Conservation (phyloP, 73 alveolate genomes). For the Paramecium sexaurelia region DNA sequence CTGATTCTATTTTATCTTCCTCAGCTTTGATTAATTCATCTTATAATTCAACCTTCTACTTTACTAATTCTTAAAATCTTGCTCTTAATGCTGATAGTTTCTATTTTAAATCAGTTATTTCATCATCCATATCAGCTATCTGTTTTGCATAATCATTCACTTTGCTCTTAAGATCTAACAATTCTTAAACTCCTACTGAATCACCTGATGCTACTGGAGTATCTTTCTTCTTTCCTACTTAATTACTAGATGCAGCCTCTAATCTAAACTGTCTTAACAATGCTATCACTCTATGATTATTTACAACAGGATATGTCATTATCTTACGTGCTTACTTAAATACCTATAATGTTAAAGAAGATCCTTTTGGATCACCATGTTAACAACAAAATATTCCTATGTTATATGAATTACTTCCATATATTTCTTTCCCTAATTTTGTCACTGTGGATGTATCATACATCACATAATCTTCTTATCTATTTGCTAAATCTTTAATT, state of each 20-base stretch:
- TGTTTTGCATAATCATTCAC: slow-evolving; percentile 78
- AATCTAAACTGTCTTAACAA: slow-evolving; percentile 91
- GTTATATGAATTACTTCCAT: slow-evolving; percentile 95
- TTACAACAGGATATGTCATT: slow-evolving; percentile 92
- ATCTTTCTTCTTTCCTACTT: slow-evolving; percentile 84
- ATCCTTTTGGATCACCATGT: slow-evolving; percentile 95
- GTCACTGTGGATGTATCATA: slow-evolving; percentile 92
- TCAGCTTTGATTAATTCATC: slow-evolving; percentile 82
- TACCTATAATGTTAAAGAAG: slow-evolving; percentile 89
- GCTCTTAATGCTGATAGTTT: slow-evolving; percentile 82
- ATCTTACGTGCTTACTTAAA: slow-evolving; percentile 87
- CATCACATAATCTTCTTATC: slow-evolving; percentile 68
- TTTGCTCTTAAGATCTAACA: slow-evolving; percentile 84
- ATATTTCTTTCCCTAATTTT: slow-evolving; percentile 88
- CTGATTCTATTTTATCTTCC: slow-evolving; percentile 82
- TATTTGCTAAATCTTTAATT: slow-evolving; percentile 88
- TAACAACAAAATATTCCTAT: slow-evolving; percentile 94
- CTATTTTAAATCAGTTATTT: slow-evolving; percentile 70
- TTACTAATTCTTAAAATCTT: slow-evolving; percentile 80
- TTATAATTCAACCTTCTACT: slow-evolving; percentile 82
- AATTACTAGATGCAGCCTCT: slow-evolving; percentile 83
- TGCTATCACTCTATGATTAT: slow-evolving; percentile 93
- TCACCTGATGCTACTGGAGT: slow-evolving; percentile 69
- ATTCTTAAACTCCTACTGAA: slow-evolving; percentile 75
- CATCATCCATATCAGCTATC: slow-evolving; percentile 82